Evolutionary conservation across 192 early-diverging fungal species (phyloP).

Genomic region (Backusella sp.): DNA sequence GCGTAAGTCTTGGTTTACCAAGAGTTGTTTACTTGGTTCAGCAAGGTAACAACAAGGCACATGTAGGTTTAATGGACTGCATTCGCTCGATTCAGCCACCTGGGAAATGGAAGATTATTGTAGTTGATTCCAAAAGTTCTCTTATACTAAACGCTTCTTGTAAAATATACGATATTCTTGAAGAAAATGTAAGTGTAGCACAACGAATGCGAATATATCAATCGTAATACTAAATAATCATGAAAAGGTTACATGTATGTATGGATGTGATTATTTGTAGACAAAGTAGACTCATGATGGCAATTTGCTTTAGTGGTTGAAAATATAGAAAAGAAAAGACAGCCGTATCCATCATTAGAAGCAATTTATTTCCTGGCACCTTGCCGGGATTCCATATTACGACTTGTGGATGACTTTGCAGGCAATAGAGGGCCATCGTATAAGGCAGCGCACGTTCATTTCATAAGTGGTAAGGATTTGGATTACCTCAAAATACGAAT

Average conservation of each 20-base stretch:
- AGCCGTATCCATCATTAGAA: conserved; percentile 58
- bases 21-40: too few species aligned
- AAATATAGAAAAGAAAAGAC: conserved; percentile 55
- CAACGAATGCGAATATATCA: not conserved
- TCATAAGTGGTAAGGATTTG: conserved; percentile 47
- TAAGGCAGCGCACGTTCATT: conserved; percentile 59
- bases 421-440: conserved; percentile 45
- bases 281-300: too few species aligned
- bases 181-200: conserved; percentile 55
- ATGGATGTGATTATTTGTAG: not conserved
- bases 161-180: conserved; percentile 75
- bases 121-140: conserved; percentile 72
- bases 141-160: conserved; percentile 71
- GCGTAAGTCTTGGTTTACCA: not conserved
- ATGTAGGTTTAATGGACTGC: conserved; percentile 64
- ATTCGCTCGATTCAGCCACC: conserved; percentile 75
- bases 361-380: conserved; percentile 63
- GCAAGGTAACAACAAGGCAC: too few species aligned
- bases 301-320: conserved; percentile 49
- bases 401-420: conserved; percentile 60
- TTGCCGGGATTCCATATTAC: conserved; percentile 50
- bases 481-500: not conserved
- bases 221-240: not conserved
- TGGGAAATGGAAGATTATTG: conserved; percentile 78
- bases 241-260: conserved; percentile 24